A percentile compares a stretch with the other conserved stretches of the same genome.
Evolutionary conservation across 805 yeast species (phyloP).

Genomic region (Candida rishiriensis): DNA sequence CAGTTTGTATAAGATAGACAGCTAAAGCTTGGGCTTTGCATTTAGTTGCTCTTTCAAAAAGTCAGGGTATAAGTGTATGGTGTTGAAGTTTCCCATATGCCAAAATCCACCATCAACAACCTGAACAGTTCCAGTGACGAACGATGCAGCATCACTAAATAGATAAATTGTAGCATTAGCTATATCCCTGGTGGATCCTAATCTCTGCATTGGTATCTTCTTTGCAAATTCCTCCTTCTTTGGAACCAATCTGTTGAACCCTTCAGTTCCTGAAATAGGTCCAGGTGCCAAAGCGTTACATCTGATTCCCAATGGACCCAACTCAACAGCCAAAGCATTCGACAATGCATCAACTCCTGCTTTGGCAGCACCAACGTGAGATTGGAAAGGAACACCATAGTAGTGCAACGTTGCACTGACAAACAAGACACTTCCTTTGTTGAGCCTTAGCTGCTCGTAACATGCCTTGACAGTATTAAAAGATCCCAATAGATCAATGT

Average conservation of each 20-base stretch:
- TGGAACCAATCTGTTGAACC: slow-evolving; percentile 59
- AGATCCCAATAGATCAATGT: slow-evolving; percentile 84
- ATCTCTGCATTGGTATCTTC: slow-evolving; percentile 60
- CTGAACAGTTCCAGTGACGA: slow-evolving; percentile 69
- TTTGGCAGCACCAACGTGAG: slow-evolving; percentile 92
- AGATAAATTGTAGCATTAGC: slow-evolving; percentile 84
- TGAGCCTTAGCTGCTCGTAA: slow-evolving; percentile 55
- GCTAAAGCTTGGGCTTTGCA: slow-evolving; percentile 21
- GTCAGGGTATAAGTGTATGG: slow-evolving; percentile 38
- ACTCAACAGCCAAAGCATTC: slow-evolving; percentile 80
- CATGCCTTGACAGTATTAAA: slow-evolving; percentile 87
- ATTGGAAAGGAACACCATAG: slow-evolving; percentile 82
- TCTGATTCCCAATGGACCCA: slow-evolving; percentile 85
- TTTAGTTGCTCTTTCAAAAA: slow-evolving; percentile 27
- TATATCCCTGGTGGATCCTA: slow-evolving; percentile 71
- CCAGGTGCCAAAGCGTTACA: slow-evolving; percentile 91
- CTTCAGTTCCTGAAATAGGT: slow-evolving; percentile 83
- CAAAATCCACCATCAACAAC: slow-evolving; percentile 91
- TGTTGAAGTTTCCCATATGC: slow-evolving; percentile 59
- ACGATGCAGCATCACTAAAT: slow-evolving; percentile 77
- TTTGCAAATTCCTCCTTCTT: slow-evolving; percentile 36
- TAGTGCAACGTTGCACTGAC: slow-evolving; percentile 89
- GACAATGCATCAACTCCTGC: slow-evolving; percentile 91
- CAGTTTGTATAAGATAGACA: too few relatives aligned
- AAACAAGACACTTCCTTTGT: slow-evolving; percentile 70